These are phyloP conservation scores for Gymnopilus junonius DNA, from an alignment of 768 basidiomycete species.

Conservation along the genomic window DNA sequence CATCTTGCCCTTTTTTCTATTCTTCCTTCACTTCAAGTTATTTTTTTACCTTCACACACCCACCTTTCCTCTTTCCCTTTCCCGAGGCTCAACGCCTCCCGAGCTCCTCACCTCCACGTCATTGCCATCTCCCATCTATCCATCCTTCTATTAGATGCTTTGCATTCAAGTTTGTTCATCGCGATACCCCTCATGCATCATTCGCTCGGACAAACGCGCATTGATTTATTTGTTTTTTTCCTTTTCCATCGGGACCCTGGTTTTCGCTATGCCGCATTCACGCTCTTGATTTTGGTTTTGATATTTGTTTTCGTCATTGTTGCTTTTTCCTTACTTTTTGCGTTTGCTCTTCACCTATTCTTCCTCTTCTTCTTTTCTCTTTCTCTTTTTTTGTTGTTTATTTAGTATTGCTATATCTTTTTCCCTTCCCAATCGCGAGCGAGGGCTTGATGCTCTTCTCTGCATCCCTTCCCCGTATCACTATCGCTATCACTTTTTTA, in stretches of 20 bases:
- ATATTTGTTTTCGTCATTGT: not conserved
- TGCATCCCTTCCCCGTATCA: not conserved
- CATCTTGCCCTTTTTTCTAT: not conserved
- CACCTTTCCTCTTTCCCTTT: not conserved
- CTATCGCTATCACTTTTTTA: not conserved
- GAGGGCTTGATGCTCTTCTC: not conserved
- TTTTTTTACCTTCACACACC: not conserved
- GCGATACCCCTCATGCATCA: not conserved
- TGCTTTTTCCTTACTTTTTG: no score
- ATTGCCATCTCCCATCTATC: not conserved
- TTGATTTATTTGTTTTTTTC: no score
- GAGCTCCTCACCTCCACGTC: not conserved
- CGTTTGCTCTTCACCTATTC: no score
- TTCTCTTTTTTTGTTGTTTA: not conserved
- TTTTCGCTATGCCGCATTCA: no score
- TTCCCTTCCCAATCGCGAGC: not conserved
- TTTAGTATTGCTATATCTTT: not conserved
- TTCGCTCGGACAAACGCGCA: no score
- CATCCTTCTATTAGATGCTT: not conserved
- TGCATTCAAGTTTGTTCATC: not conserved
- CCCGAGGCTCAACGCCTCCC: not conserved
- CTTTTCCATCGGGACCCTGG: no score
- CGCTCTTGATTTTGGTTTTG: not conserved
- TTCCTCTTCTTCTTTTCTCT: not conserved
- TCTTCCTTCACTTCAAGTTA: not conserved